A percentile compares a stretch with the other conserved stretches of the same genome.
Evolutionary conservation across 495 filamentous ascomycete genomes (phyloP).

Genomic region (Annulohypoxylon bovei): DNA sequence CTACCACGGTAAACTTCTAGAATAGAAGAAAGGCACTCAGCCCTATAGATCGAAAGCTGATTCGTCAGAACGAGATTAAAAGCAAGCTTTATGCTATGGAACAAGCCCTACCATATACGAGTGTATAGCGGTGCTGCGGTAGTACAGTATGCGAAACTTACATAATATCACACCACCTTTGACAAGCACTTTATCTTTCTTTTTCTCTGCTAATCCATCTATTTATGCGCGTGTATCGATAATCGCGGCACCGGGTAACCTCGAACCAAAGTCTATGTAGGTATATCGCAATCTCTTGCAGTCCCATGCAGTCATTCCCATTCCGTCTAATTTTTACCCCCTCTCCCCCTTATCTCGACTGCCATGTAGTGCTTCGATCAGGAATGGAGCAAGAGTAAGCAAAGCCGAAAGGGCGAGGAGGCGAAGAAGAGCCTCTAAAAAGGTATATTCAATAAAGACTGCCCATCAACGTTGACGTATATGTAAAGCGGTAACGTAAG

Average conservation of each 20-base stretch:
- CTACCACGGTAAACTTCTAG: neutral
- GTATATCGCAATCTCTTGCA: constrained; percentile 25
- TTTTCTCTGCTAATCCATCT: neutral
- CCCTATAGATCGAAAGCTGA: neutral
- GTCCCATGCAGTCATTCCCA: constrained; percentile 12
- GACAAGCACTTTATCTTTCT: neutral
- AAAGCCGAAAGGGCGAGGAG: neutral
- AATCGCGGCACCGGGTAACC: neutral
- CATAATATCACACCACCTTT: constrained; percentile 15
- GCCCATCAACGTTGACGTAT: neutral
- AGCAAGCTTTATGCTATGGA: constrained; percentile 1
- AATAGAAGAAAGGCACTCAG: constrained; percentile 5
- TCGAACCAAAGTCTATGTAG: neutral
- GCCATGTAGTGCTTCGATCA: neutral
- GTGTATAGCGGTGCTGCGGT: constrained; percentile 11
- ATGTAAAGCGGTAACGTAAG: neutral
- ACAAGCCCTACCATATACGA: constrained; percentile 7
- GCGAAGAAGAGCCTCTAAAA: neutral
- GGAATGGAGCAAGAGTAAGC: neutral
- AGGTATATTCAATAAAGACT: neutral
- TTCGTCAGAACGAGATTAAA: constrained; percentile 6
- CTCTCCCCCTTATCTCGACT: neutral
- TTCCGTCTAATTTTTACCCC: constrained; percentile 1
- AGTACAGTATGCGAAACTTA: neutral
- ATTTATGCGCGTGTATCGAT: neutral